Evolutionary conservation across 345 rosid genomes (phyloP), one percentile per base, ranked within the genome.

Genomic region (Euphorbia pulcherrima): DNA sequence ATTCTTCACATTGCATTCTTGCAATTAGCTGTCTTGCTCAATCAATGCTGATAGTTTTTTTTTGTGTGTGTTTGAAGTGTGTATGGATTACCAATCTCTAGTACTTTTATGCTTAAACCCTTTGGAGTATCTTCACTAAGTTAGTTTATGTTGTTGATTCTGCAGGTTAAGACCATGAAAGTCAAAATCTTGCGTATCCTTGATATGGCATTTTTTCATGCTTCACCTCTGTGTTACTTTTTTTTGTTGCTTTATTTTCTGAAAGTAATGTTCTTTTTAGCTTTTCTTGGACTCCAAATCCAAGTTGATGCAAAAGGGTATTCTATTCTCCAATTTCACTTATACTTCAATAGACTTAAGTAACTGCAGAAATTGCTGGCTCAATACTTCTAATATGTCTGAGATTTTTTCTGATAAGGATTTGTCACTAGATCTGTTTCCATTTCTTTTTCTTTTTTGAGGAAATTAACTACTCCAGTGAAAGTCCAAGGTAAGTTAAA

Each of bases 111-210:
- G 21, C 21, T 60, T 55, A 8, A 6, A 50, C 24, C 10, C 35
- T 55, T 17, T 9, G 28, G 29, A 58, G 20, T 29, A 8, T 21
- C 6, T 46, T 54, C 23, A 18, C 17, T 50, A 8, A 29, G 28
- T 14, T 8, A 17, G 41, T 52, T 5, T 3, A 46, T 28, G 39
- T 17, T 28, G 39, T 17, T 57, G 51, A 26, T 58, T 51, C 24
- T 63, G 77, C 71, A 76, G 72, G 67, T 33, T 47, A 28, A 60
- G 39, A 76, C 27, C 13, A 76, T 76, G 79, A 76, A 76, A 67
- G 79, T 76, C 56, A 76, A 76, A 72, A 57, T 76, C 52, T 67
- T 76, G 37, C 79, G 75, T 76, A 76, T 76, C 75, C 79, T 76
- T 70, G 3, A 28, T 8, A 16, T 26, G 21, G 4, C 44, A 4